Evolutionary conservation across 768 basidiomycete genomes (phyloP), one percentile per base, ranked within the genome.

Genomic region (Dioszegia aurantiaca): DNA sequence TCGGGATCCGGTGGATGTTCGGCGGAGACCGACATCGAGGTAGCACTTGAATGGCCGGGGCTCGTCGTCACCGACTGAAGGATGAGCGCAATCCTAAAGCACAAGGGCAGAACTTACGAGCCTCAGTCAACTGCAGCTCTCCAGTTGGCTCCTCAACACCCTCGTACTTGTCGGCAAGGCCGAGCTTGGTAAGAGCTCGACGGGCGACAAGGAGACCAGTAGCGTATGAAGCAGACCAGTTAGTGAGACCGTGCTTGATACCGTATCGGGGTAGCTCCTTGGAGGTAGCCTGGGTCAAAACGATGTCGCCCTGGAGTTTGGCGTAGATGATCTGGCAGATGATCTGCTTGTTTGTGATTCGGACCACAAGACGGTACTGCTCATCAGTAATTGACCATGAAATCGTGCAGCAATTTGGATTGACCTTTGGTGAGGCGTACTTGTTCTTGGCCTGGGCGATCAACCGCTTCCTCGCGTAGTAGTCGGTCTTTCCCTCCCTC

Each of bases 371-470:
- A 44, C 74, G 61, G 75, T 74, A 77, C 72, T 77, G 65, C 27
- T 56, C 28, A 55, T 59, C 28, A 54, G 45, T 28, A 24, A 31
- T 21, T 19, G 16, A n/a, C 45, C 33, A 28, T 10, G 4, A 42
- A n/a, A 42, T 21, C 17, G 26, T 14, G 4, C 27, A 41, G 39
- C 4, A 28, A 19, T n/a, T 24, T n/a, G n/a, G 9, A 44, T 55
- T 46, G 37, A 59, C 55, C 81, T 97, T 95, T 56, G 93, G 92
- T 37, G 91, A 90, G 71, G 94, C 94, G 82, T 95, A 98, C 83
- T 98, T 98, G 86, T 97, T 98, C 84, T 99, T 99, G 59, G 95
- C 92, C 83, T 99, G 95, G 59, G 89, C 86, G 65, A 98, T 86
- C 55, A 99, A 85, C 67, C 93, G 87, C 82, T 97, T 95, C 69